Conservation (phyloP, 2,329 filamentous ascomycete species). For the Colletotrichum phormii region DNA sequence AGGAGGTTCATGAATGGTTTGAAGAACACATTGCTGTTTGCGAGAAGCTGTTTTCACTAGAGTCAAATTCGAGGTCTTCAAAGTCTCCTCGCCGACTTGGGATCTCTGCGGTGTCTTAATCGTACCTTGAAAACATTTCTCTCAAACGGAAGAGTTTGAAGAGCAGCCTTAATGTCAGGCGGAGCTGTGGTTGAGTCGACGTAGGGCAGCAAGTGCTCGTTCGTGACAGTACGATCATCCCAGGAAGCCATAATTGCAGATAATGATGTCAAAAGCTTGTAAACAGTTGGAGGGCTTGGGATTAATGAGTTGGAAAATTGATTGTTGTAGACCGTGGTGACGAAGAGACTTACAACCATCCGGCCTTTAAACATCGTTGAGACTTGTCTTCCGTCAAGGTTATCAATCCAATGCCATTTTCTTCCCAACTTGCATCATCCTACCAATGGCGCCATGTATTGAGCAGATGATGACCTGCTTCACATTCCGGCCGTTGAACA, state of each 20-base stretch:
- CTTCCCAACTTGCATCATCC: neutral
- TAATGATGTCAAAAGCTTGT: neutral
- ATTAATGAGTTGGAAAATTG: no score
- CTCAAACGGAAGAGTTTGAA: constrained; percentile 17
- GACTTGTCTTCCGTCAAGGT: neutral
- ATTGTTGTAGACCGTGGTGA: neutral
- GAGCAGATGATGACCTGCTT: neutral
- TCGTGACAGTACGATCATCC: neutral
- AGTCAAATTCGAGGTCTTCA: neutral
- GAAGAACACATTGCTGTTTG: constrained; percentile 24
- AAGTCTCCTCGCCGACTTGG: neutral
- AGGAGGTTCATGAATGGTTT: constrained; percentile 33
- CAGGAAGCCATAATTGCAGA: neutral
- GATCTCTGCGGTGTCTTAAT: neutral
- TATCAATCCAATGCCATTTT: neutral
- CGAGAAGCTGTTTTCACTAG: neutral
- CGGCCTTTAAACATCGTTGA: neutral
- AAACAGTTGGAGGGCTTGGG: neutral
- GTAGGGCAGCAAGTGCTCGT: constrained; percentile 17
- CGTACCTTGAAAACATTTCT: constrained; percentile 11
- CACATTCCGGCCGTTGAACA: neutral
- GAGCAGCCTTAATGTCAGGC: constrained; percentile 12
- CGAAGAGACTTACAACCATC: neutral
- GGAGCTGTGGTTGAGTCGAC: constrained; percentile 16
- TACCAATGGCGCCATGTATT: neutral